Evolutionary conservation across 129 eudicot species (phyloP), one percentile per base, ranked within the genome.

Genomic region (Flaveria trinervia): DNA sequence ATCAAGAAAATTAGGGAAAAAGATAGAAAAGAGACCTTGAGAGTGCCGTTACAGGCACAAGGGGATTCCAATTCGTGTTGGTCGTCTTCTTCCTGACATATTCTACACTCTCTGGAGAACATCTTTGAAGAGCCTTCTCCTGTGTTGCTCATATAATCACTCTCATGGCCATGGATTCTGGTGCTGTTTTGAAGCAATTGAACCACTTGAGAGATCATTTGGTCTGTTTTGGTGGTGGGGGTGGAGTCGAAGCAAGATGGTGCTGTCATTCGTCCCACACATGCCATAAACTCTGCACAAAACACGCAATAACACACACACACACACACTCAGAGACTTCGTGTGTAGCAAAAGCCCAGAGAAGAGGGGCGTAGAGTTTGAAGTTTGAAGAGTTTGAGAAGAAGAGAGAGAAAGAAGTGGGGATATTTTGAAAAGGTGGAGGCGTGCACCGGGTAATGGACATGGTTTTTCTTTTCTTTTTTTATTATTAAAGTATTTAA

Each of bases 41-140:
- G 90, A 66, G 93, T 89, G 76, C 97, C 97, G 85, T 84, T 92
- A 74, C 96, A 92, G 73, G 92, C 90, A 85, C 97, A 92, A 77
- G 92, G 97, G 52, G 89, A 85, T 52, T 92, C 97, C 86, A 92
- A 73, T 6, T 82, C 73, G n/a, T 82, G 83, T 43, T 85, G 88
- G 4, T 84, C 90, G 73, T 92, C 96, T 78, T 92, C 97, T 65
- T 92, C 97, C n/a, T 92, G 97, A 57, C 96, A 92, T 73, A 92
- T 92, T 76, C 96, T 86, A 69, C 96, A 92, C 86, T 91, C 97
- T 52, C 83, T 82, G 66, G 71, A 50, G 23, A 71, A 76, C 54
- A 77, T 74, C 30, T 84, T 85, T 44, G 82, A 79, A 54, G 83
- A 84, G n/a, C 84, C 52, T 45, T 77, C 86, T 20, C 54, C 86